Conservation (phyloP, 495 filamentous ascomycete species). For the Hypoxylon rickii region DNA sequence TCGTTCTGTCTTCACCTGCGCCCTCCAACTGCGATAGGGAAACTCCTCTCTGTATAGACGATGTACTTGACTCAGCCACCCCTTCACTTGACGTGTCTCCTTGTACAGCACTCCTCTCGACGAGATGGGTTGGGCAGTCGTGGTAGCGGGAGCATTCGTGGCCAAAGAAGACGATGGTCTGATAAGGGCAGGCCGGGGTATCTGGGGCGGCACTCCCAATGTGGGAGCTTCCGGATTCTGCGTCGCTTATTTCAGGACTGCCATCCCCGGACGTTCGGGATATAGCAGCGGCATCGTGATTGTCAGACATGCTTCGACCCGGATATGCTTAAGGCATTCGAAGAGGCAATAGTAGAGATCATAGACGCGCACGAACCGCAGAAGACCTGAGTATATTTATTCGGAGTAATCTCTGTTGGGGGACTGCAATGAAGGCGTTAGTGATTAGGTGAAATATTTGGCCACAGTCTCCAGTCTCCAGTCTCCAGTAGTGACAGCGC, state of each 20-base stretch:
- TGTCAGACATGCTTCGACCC: constrained; percentile 21
- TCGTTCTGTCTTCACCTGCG: not conserved
- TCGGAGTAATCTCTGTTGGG: not conserved
- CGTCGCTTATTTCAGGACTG: constrained; percentile 8
- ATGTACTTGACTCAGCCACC: not conserved
- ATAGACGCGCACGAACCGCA: constrained; percentile 10
- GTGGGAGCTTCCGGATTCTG: constrained; percentile 21
- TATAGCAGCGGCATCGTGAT: not conserved
- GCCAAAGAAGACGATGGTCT: constrained; percentile 40
- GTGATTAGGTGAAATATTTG: too few relatives aligned
- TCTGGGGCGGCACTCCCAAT: constrained; percentile 4
- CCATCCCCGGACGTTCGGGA: constrained; percentile 1
- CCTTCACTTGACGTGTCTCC: not conserved
- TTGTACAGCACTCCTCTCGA: constrained; percentile 25
- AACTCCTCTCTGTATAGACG: not conserved
- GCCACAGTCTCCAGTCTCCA: too few relatives aligned
- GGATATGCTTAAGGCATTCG: constrained; percentile 13
- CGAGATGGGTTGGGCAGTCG: constrained; percentile 48
- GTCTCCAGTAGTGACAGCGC: too few relatives aligned
- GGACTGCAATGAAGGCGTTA: too few relatives aligned
- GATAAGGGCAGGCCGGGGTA: constrained; percentile 37
- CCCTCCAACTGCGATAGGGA: not conserved
- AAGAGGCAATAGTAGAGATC: constrained; percentile 3
- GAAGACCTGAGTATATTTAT: not conserved
- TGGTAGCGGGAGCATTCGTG: constrained; percentile 50